Evolutionary conservation across 192 early-diverging fungal genomes (phyloP), one percentile per base, ranked within the genome.

Genomic region (Irineochytrium annulatum): DNA sequence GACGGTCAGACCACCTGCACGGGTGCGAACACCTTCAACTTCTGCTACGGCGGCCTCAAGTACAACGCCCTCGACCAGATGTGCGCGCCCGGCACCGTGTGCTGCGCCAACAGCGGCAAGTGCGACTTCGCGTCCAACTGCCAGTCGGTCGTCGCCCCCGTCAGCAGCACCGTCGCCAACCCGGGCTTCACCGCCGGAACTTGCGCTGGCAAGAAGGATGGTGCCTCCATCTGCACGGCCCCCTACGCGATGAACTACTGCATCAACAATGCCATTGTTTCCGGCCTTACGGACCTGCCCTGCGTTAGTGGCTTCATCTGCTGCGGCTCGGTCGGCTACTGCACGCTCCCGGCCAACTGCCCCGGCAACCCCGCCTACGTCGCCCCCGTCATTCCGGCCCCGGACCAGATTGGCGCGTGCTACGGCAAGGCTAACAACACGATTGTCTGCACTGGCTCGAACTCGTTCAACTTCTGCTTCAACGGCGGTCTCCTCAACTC

Each of bases 11-110:
- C 24, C 26, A 46, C 39, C 41, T 65, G 55, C 45, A 65, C 55
- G 3, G 63, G 55, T 17, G 31, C 14, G 1, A 35, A 39, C 30
- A 58, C 63, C 1, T 65, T 65, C 48, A 48, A 39, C 24, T 51
- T 24, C 26, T 49, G 46, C 22, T 49, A 17, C 11, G 6, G 26
- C 11, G 46, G 46, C 13, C 24, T 14, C 26, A 49, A 49, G 46
- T 49, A n/a, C n/a, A 49, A 24, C 46, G 32, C 48, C 44, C 8
- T 34, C 30, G 2, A 62, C 32, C 60, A 62, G 31, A 34, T 5
- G 2, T 65, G 63, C 55, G 30, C 63, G 22, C 14, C 16, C 5
- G 63, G 63, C 13, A 34, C 20, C 43, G n/a, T 45, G 30, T 65
- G 63, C 34, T 65, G 63, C 55, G 48, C 34, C 22, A 27, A 5